Base-by-base conservation (phyloP, 371 early-diverging fungal species). In the Circinella umbellata region DNA sequence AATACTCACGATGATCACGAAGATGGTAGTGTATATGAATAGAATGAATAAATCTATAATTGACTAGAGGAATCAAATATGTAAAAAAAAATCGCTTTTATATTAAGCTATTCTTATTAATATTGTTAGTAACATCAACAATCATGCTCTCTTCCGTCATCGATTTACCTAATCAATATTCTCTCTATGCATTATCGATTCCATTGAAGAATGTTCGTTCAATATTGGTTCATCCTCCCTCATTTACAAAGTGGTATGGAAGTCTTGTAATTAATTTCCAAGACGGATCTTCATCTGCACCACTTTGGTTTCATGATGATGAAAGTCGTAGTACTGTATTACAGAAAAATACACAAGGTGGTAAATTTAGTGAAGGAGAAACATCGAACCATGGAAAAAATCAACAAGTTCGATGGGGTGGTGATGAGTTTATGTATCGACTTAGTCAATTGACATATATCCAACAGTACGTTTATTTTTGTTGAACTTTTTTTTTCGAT, bases 241-340 rank as follows among this genome's bases (percentile, higher is more conserved):
- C 75, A n/a, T 69, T 85, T 37, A 78, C 78, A 8, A 74, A 78
- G 39, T 80, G 82, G 81, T 85, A 85, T 63, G 85, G 85, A 4
- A 79, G 71, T 20, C 60, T 85, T 5, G 64, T 80, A 10, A 70
- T 85, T 46, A 82, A 85, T 53, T 81, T 82, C 57, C 72, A 73
- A 36, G 72, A 79, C 46, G 85, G 85, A 0, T 78, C 77, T 14
- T 75, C 75, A 6, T 71, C 81, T 0, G 73, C 80, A 5, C 81
- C 85, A 0, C 64, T 78, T 37, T 82, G 80, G 80, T 85, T 85
- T 64, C 85, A 85, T 67, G 85, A 85, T 60, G 85, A 85, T 67
- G 85, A 85, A 60, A 85, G 82, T 42, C 75, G 69, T 35, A 84
- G 85, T 61, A 84, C 85, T 3, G 72, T 80, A 67, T 70, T 82